Percentiles rank a stretch among this genome's conserved stretches.
Evolutionary conservation across 1,284 basidiomycete genomes (phyloP).

Genomic region (Boletus smithii): DNA sequence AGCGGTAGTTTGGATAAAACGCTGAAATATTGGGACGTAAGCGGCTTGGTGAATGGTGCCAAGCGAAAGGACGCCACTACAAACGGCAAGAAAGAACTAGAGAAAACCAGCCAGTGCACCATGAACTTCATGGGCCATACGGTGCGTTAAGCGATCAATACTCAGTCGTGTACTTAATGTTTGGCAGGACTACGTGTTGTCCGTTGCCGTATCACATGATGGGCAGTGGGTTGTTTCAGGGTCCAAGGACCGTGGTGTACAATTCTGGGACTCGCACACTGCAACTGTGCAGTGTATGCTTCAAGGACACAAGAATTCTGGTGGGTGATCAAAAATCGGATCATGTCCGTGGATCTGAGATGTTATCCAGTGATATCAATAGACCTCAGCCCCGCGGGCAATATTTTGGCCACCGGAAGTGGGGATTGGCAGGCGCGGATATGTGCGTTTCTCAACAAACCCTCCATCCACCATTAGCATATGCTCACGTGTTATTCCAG

Average conservation of each 20-base stretch:
- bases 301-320: conserved; percentile 88
- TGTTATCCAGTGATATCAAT: conserved; percentile 71
- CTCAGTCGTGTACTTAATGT: not conserved
- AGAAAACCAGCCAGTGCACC: conserved; percentile 52
- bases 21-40: conserved; percentile 84
- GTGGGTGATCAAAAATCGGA: conserved; percentile 30
- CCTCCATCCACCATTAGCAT: not conserved
- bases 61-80: conserved; percentile 45
- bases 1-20: conserved; percentile 86
- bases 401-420: conserved; percentile 79
- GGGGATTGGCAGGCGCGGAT: conserved; percentile 84
- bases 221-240: conserved; percentile 87
- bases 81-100: conserved; percentile 33
- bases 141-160: conserved; percentile 40
- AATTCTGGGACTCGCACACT: conserved; percentile 81
- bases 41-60: conserved; percentile 38
- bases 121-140: conserved; percentile 85
- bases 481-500: conserved; percentile 15
- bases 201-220: conserved; percentile 80
- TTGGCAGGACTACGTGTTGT: conserved; percentile 70
- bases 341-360: conserved; percentile 14
- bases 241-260: conserved; percentile 86
- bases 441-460: conserved; percentile 46
- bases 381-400: conserved; percentile 72
- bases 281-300: conserved; percentile 80